These are phyloP conservation scores for Lentinus brumalis DNA, from an alignment of 768 basidiomycete species.

Conservation along the genomic window DNA sequence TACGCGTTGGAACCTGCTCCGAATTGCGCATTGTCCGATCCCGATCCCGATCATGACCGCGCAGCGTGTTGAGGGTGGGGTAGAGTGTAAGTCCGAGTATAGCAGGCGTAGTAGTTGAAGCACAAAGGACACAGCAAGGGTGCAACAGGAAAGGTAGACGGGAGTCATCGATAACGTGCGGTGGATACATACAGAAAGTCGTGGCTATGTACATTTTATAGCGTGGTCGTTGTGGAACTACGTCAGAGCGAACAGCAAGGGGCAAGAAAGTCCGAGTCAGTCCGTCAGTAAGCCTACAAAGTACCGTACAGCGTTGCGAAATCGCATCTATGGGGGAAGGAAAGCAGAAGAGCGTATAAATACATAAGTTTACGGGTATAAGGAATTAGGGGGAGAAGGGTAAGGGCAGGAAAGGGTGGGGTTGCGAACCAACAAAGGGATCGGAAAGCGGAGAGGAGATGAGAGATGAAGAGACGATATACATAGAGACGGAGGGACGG, in stretches of 20 bases:
- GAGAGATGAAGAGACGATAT: not conserved
- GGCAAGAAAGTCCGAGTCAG: not conserved
- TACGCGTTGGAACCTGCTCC: no score
- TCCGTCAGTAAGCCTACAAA: constrained; percentile 2
- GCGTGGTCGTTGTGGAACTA: constrained; percentile 1
- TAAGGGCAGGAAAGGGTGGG: not conserved
- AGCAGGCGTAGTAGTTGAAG: not conserved
- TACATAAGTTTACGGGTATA: constrained; percentile 23
- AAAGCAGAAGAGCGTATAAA: constrained; percentile 14
- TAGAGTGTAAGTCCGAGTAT: no score
- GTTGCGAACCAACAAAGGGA: not conserved
- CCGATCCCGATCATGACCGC: no score
- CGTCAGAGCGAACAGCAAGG: not conserved
- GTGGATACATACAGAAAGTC: not conserved
- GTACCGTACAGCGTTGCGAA: constrained; percentile 1
- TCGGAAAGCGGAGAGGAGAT: not conserved
- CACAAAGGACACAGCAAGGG: not conserved
- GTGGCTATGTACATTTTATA: constrained; percentile 12
- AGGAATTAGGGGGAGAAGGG: not conserved
- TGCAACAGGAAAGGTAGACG: not conserved
- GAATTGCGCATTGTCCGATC: no score
- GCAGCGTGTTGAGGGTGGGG: no score
- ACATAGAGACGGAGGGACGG: not conserved
- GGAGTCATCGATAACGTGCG: not conserved
- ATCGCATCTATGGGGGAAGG: constrained; percentile 8